Base-by-base conservation (phyloP, 495 filamentous ascomycete species). In the Pseudevernia furfuracea region DNA sequence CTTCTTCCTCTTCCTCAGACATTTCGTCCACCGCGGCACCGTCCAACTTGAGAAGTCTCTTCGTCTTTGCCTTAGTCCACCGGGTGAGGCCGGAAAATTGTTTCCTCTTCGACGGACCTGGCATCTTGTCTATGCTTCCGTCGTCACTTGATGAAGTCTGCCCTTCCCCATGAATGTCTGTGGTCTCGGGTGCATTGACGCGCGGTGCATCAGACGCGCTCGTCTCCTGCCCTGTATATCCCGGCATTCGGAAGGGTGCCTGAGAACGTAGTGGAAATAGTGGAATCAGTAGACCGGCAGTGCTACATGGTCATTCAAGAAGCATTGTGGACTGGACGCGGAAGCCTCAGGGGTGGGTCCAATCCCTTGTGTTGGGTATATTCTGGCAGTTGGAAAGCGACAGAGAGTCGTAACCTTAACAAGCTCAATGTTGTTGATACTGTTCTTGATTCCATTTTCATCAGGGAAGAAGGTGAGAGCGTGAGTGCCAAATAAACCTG, bases 1-100 rank as follows among this genome's bases (percentile, higher is more conserved):
- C 55, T 10, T 59, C 52, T 36, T 49, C 43, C 34, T 63, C 59
- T 0, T 39, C 30, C 23, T 60, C 62, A 30, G 32, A 59, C 21
- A 14, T 25, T 1, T 52, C 58, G 30, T 61, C 43, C 5, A 36
- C 58, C 34, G 12, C 58, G 43, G 55, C 34, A 43, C 43, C 11
- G n/a, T 67, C 38, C 10, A 60, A n/a, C 23, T 49, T 63, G 25
- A 69, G 28, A 17, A 69, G n/a, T 12, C 64, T 57, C 21, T 65
- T 70, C 2, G 59, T 67, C 32, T 64, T 69, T 53, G 64, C 57
- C n/a, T 61, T 66, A 14, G 56, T 67, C 37, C 36, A 43, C n/a
- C 48, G 52, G 14, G 60, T 62, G 34, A 69, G 57, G n/a, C 39
- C 52, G 28, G 64, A 67, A 30, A 69, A 37, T 11, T 44, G 46